These are phyloP conservation scores for Cunninghamia lanceolata DNA, from an alignment of 75 land plant species.

Conservation along the genomic window DNA sequence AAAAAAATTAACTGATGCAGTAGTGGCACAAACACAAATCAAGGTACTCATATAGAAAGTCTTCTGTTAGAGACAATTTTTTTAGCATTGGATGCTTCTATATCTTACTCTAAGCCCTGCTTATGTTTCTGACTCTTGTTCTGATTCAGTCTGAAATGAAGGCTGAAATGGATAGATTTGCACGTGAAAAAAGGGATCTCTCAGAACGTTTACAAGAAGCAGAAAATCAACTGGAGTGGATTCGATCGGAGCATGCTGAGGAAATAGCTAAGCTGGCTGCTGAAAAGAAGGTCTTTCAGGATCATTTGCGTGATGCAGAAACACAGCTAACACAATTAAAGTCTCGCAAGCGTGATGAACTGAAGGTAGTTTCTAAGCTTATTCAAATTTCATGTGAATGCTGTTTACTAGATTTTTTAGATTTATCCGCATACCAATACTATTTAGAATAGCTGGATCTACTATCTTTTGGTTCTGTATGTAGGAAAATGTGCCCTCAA, in stretches of 20 bases:
- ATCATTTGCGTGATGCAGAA: slow-evolving; percentile 44
- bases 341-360: slow-evolving; percentile 51
- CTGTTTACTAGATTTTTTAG: background rate
- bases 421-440: background rate
- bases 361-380: slow-evolving; percentile 26
- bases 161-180: slow-evolving; percentile 30
- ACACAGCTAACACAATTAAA: slow-evolving; percentile 42
- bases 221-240: slow-evolving; percentile 54
- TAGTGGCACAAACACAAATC: slow-evolving; percentile 30
- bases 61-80: background rate
- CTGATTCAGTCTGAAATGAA: slow-evolving; percentile 35
- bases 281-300: slow-evolving; percentile 37
- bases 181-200: slow-evolving; percentile 40
- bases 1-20: slow-evolving; percentile 37
- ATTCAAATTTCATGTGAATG: background rate
- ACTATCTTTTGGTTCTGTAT: background rate
- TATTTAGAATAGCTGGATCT: background rate
- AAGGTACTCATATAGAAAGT: slow-evolving; percentile 23
- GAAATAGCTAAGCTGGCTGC: slow-evolving; percentile 29
- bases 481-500: too few relatives aligned
- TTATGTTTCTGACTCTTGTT: background rate
- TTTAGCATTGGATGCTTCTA: background rate
- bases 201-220: slow-evolving; percentile 43
- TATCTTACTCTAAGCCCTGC: background rate
- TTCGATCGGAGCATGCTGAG: slow-evolving; percentile 44